phyloP scores from a whole-genome alignment of 2,329 filamentous ascomycete genomes.

The Mariannaea sp. region DNA sequence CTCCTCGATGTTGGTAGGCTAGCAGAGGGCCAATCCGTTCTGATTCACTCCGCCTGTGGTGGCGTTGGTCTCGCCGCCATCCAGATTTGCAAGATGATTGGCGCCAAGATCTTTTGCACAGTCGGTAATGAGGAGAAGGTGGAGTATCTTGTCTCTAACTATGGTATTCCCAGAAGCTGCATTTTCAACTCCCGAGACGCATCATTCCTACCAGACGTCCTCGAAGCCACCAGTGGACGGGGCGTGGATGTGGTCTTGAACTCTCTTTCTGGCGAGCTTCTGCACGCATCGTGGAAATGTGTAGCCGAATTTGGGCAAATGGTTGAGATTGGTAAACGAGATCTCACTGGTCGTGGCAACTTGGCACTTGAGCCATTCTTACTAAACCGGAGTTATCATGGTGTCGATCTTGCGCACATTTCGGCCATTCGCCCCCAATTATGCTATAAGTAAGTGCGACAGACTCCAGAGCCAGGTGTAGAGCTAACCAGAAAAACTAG shows the following conservation, averaged over 20 bases:
- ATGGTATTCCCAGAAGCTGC: background rate
- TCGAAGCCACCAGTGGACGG: background rate
- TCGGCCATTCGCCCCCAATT: background rate
- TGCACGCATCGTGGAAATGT: slow-evolving; percentile 2
- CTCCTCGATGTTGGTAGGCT: slow-evolving; percentile 16
- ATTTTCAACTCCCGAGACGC: slow-evolving; percentile 3
- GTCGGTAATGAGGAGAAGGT: background rate
- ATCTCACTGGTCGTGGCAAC: background rate
- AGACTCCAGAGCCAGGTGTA: background rate
- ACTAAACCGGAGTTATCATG: slow-evolving; percentile 12
- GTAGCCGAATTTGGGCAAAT: background rate
- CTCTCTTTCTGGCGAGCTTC: background rate
- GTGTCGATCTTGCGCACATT: slow-evolving; percentile 25
- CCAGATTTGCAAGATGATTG: background rate
- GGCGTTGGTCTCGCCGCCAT: background rate
- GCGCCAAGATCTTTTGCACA: background rate
- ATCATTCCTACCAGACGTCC: background rate
- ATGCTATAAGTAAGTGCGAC: slow-evolving; percentile 7
- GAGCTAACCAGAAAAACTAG: background rate
- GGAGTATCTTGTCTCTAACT: background rate
- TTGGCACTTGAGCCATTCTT: background rate
- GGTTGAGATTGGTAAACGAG: slow-evolving; percentile 8
- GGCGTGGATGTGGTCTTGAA: slow-evolving; percentile 2
- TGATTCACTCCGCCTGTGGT: slow-evolving; percentile 9
- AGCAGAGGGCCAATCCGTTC: slow-evolving; percentile 10